Base-by-base conservation (phyloP, 352 stramenopile genomes). In the Phytophthora sojae region DNA sequence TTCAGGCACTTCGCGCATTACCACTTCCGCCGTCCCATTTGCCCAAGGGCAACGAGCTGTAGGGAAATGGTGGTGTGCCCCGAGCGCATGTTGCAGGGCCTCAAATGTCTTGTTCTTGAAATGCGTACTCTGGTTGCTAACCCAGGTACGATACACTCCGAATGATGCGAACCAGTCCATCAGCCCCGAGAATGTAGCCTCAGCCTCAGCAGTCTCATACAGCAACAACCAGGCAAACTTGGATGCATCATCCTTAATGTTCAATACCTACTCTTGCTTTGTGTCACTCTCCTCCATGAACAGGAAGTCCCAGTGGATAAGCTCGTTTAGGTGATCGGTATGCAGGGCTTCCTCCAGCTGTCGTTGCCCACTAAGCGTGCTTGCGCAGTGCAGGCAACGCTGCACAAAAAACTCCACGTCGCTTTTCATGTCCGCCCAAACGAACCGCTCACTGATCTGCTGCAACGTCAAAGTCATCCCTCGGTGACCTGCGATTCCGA, bases 401-500 rank as follows among this genome's bases (percentile, higher is more conserved):
- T 50, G 45, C 1, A 77, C 62, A 25, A 81, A 78, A 25, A 19
- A 6, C 17, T 47, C 39, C 15, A 19, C 39, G 39, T 47, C 39
- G 5, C 17, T 47, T 19, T 15, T 47, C 39, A 47, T 47, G 15
- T n/a, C 39, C 17, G 39, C 8, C 39, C 39, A 47, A 47, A 47
- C 15, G 39, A 47, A 47, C 2, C 17, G 39, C 3, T 47, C 39
- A 19, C 17, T 15, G 6, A 47, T 47, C 5, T 47, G 39, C 39
- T 47, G 15, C 39, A 47, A n/a, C 15, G 74, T 81, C 26, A 67
- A 45, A 14, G 12, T 52, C 6, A 61, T 21, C 3, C 71, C 72
- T n/a, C 69, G 67, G 30, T 79, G 72, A 4, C 72, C 72, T 0
- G 19, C 57, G 3, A 57, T 57, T 30, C 69, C 76, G 4, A 64